These are phyloP conservation scores for Tuber calosporum DNA, from an alignment of 495 filamentous ascomycete genomes.

Conservation along the genomic window DNA sequence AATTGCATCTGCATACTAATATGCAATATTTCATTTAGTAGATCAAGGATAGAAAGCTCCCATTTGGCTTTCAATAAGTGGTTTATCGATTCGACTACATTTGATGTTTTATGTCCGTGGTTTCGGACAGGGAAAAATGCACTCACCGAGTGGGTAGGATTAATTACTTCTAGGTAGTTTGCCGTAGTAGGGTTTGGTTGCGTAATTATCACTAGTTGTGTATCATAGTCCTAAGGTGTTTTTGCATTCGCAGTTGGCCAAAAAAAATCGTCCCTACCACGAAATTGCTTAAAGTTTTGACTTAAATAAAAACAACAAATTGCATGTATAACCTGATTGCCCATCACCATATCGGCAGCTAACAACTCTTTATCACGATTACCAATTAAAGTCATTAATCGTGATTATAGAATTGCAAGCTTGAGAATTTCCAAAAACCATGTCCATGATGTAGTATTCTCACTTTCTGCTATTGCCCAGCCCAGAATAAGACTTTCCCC, in stretches of 20 bases:
- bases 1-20: conserved; percentile 3
- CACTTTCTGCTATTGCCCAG: conserved; percentile 20
- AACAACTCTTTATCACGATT: conserved; percentile 9
- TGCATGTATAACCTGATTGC: not conserved
- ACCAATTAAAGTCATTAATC: not conserved
- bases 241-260: conserved; percentile 12
- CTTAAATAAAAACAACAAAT: conserved; percentile 17
- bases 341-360: conserved; percentile 7
- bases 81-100: conserved; percentile 13
- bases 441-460: conserved; percentile 20
- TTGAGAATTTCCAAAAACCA: conserved; percentile 12
- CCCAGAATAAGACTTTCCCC: conserved; percentile 9
- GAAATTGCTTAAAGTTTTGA: conserved; percentile 4
- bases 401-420: too few relatives aligned
- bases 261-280: conserved; percentile 1
- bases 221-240: not conserved
- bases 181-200: not conserved
- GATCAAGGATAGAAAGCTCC: conserved; percentile 6
- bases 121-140: conserved; percentile 4
- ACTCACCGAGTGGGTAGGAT: conserved; percentile 6
- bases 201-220: not conserved
- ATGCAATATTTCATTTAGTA: conserved; percentile 15
- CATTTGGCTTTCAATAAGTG: not conserved
- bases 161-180: not conserved
- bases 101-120: conserved; percentile 13